phyloP scores from a whole-genome alignment of 768 basidiomycete genomes.

The Russula lepida region DNA sequence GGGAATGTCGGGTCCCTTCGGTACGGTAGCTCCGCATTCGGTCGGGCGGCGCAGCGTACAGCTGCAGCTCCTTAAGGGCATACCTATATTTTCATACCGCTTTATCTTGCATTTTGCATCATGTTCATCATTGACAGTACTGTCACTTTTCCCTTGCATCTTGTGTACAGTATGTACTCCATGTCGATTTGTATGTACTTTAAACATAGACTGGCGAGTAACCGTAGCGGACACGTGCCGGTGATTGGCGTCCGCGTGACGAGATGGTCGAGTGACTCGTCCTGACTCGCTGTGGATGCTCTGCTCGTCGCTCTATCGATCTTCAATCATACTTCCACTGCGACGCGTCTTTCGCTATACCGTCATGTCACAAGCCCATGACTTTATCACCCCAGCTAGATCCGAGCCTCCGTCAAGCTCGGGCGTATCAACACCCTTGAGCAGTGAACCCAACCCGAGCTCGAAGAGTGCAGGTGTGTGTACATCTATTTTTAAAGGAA shows the following conservation, averaged over 20 bases:
- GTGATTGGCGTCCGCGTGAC: no score
- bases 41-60: slow-evolving; percentile 7
- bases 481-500: background rate
- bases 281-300: background rate
- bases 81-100: background rate
- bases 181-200: no score
- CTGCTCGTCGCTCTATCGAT: slow-evolving; percentile 24
- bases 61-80: background rate
- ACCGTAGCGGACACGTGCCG: no score
- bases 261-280: background rate
- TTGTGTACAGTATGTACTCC: no score
- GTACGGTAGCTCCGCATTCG: slow-evolving; percentile 13
- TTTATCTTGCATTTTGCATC: background rate
- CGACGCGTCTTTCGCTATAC: slow-evolving; percentile 3
- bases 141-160: background rate
- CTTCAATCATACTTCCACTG: slow-evolving; percentile 14
- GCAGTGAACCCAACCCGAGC: slow-evolving; percentile 17
- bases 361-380: slow-evolving; percentile 21
- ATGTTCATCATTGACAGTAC: background rate
- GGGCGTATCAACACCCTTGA: slow-evolving; percentile 2
- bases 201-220: no score
- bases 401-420: slow-evolving; percentile 10
- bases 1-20: slow-evolving; percentile 18
- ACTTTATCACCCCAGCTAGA: slow-evolving; percentile 1
- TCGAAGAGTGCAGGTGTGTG: slow-evolving; percentile 38